phyloP scores from a whole-genome alignment of 495 filamentous ascomycete genomes.

The Penicillium malachiteum region DNA sequence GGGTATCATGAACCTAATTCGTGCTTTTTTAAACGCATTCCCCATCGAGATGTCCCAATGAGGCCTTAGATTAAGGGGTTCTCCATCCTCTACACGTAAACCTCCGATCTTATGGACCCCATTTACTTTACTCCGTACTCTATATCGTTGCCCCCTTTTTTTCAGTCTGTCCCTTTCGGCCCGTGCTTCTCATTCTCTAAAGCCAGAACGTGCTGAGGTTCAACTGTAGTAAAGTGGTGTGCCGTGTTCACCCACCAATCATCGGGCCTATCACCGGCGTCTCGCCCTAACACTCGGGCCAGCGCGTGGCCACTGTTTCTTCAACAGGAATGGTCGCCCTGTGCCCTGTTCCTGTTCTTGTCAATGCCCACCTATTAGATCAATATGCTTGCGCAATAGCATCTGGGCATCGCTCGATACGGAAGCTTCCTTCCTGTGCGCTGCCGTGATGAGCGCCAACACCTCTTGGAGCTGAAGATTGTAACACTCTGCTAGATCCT shows the following conservation, averaged over 20 bases:
- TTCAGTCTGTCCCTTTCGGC: background rate
- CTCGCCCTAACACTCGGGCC: conserved; percentile 20
- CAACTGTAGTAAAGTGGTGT: background rate
- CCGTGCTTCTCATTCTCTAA: background rate
- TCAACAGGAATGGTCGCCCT: conserved; percentile 15
- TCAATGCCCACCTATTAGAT: background rate
- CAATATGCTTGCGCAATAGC: conserved; percentile 5
- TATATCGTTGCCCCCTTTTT: background rate
- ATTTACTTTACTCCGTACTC: background rate
- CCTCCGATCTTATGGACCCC: background rate
- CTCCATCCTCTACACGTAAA: conserved; percentile 2
- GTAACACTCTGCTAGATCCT: background rate
- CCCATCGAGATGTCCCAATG: background rate
- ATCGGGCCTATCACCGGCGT: conserved; percentile 1
- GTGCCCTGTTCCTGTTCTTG: background rate
- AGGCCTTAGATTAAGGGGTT: conserved; percentile 17
- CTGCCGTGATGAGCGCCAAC: background rate
- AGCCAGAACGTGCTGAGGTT: background rate
- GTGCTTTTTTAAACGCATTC: background rate
- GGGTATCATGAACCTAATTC: background rate
- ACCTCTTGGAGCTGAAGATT: conserved; percentile 1
- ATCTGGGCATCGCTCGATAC: background rate
- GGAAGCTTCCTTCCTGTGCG: background rate
- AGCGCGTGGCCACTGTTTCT: conserved; percentile 23
- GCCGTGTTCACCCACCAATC: conserved; percentile 5